Evolutionary conservation across 441 rosid genomes (phyloP).

Genomic region (Adansonia rubrostipa): DNA sequence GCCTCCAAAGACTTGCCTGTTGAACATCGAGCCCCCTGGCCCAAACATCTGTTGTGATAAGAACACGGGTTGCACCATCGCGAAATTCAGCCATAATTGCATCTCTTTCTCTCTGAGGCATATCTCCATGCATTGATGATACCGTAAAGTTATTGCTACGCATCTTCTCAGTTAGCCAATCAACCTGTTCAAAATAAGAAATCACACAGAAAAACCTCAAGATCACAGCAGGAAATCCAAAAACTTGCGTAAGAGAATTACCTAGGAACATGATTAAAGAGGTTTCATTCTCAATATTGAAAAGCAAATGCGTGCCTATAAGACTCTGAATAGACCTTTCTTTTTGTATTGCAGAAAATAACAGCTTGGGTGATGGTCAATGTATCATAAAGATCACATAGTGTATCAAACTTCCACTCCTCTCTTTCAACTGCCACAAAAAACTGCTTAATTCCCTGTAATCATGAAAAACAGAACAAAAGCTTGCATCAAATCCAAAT

Average conservation of each 20-base stretch:
- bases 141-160: conserved; percentile 83
- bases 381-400: too few species aligned
- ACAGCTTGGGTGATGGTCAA: too few species aligned
- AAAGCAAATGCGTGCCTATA: not conserved
- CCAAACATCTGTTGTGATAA: conserved; percentile 98
- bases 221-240: not conserved
- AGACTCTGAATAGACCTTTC: too few species aligned
- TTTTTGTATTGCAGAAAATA: too few species aligned
- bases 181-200: conserved; percentile 62
- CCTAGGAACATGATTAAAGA: not conserved
- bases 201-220: not conserved
- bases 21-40: conserved; percentile 97
- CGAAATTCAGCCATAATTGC: conserved; percentile 84
- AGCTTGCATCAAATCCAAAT: too few species aligned
- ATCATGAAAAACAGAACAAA: too few species aligned
- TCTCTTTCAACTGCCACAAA: too few species aligned
- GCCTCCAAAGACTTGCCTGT: conserved; percentile 55
- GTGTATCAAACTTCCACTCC: too few species aligned
- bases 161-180: conserved; percentile 97
- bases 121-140: conserved; percentile 98
- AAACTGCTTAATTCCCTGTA: too few species aligned
- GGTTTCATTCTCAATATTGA: not conserved
- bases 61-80: conserved; percentile 79
- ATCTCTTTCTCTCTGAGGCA: conserved; percentile 98
- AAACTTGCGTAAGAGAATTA: not conserved